Evolutionary conservation across 2,329 filamentous ascomycete species (phyloP).

Genomic region (Purpureocillium takamizusanense): DNA sequence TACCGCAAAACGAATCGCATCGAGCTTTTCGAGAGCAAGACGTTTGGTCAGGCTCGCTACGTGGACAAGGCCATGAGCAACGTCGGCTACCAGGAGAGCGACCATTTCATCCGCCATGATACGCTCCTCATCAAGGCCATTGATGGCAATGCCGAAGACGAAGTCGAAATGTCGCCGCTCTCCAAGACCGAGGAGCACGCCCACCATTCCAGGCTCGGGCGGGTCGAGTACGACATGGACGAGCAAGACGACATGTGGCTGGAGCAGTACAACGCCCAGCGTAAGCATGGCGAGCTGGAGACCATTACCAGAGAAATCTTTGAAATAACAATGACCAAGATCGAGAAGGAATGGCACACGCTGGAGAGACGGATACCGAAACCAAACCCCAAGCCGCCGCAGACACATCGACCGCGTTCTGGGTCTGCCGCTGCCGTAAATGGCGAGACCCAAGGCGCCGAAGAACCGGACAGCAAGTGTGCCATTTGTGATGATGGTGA

Average conservation of each 20-base stretch:
- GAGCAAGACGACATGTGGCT: constrained; percentile 98
- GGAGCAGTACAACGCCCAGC: constrained; percentile 69
- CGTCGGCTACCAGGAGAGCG: constrained; percentile 91
- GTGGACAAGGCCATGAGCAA: constrained; percentile 95
- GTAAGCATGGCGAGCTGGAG: constrained; percentile 66
- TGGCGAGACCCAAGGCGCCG: constrained; percentile 72
- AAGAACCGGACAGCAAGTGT: constrained; percentile 95
- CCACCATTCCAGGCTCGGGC: constrained; percentile 47
- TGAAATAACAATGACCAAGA: constrained; percentile 96
- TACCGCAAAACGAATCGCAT: constrained; percentile 75
- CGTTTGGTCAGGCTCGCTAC: constrained; percentile 77
- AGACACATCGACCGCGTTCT: constrained; percentile 85
- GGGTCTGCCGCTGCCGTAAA: constrained; percentile 94
- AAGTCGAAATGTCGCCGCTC: constrained; percentile 35
- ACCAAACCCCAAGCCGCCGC: constrained; percentile 89
- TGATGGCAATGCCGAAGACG: constrained; percentile 51
- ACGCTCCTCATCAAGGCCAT: constrained; percentile 58
- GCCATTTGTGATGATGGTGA: constrained; percentile 98
- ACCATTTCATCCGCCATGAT: constrained; percentile 74
- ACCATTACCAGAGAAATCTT: constrained; percentile 88
- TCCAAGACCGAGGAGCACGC: constrained; percentile 18
- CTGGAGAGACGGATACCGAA: constrained; percentile 96
- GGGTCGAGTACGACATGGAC: constrained; percentile 99
- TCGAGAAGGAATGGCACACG: constrained; percentile 97
- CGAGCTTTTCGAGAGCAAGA: constrained; percentile 73